Base-by-base conservation (phyloP, 2,329 filamentous ascomycete species). In the Alternaria ventricosa region DNA sequence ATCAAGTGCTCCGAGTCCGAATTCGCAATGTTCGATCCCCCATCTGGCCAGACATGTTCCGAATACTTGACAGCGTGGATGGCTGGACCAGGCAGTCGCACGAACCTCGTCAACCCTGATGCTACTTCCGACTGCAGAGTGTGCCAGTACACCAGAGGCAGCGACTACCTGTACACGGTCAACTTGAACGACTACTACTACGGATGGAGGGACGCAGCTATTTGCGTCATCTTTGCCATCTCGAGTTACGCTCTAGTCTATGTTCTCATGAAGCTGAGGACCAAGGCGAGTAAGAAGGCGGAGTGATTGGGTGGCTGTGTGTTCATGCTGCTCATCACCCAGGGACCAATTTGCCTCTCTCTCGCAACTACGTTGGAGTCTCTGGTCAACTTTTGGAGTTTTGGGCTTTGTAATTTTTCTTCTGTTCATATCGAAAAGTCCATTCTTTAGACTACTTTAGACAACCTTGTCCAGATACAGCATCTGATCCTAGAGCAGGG, bases 191-290 rank as follows among this genome's bases (percentile, higher is more conserved):
- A 87, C 5, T 87, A 90, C 67, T 87, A 84, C 64, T 88, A 88
- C 68, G 89, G 88, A 0, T 92, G 90, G 90, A 84, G 90, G 53
- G 84, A 92, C 76, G 87, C 87, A 0, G 90, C 73, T 0, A 88
- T 91, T 51, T 84, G 86, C 3, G 85, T 85, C 2, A 78, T 87
- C 6, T 89, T 90, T 67, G 85, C 81, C 1, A 63, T 87, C 43
- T 85, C 83, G 59, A 86, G 84, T 1, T 90, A 90, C 64, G 80
- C 75, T 3, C 57, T 85, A 61, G 84, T 85, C 3, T 86, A 81
- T 66, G 53, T 71, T 27, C 67, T 81, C 33, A 82, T 82, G 80
- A 82, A 81, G 74, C 49, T 82, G 55, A 75, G 80, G 67, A 82
- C 80, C 9, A 82, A 82, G 75, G 69, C 73, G 12, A 75, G 70